These are phyloP conservation scores for Botrytis galanthina DNA, from an alignment of 2,329 filamentous ascomycete genomes.

Conservation along the genomic window DNA sequence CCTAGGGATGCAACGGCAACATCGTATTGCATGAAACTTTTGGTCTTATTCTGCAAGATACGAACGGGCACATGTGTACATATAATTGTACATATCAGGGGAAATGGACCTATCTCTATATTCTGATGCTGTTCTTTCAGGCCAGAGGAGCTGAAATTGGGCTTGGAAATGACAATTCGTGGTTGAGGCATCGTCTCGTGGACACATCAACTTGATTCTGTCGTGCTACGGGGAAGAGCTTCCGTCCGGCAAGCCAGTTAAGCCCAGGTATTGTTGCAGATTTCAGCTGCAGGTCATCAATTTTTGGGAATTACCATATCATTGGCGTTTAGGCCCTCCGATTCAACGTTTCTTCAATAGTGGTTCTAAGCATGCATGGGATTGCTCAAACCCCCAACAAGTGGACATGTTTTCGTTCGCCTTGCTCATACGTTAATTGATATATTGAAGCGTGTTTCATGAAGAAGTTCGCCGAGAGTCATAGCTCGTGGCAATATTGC, in stretches of 20 bases:
- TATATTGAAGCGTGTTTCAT: slow-evolving; percentile 16
- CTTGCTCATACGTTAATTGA: slow-evolving; percentile 13
- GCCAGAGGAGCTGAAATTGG: slow-evolving; percentile 12
- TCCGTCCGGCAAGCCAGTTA: slow-evolving; percentile 13
- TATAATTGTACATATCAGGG: slow-evolving; percentile 10
- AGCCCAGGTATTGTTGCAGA: slow-evolving; percentile 17
- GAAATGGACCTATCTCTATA: background rate
- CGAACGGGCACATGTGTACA: slow-evolving; percentile 13
- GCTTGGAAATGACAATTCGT: slow-evolving; percentile 6
- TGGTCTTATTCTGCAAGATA: slow-evolving; percentile 12
- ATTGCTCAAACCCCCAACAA: slow-evolving; percentile 12
- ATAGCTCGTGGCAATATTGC: slow-evolving; percentile 12
- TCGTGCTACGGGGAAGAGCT: slow-evolving; percentile 22
- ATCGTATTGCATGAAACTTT: slow-evolving; percentile 14
- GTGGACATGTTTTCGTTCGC: slow-evolving; percentile 6
- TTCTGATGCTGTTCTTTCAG: background rate
- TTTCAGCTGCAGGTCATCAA: slow-evolving; percentile 22
- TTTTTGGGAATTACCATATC: slow-evolving; percentile 17
- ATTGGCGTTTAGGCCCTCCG: slow-evolving; percentile 19
- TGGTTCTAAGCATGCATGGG: slow-evolving; percentile 19
- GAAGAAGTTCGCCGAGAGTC: slow-evolving; percentile 2
- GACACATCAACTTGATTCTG: slow-evolving; percentile 19
- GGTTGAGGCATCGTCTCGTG: slow-evolving; percentile 13
- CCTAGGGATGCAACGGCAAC: slow-evolving; percentile 17
- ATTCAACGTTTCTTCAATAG: slow-evolving; percentile 11